Evolutionary conservation across 2,329 filamentous ascomycete genomes (phyloP).

Genomic region (Myriosclerotinia scirpicola): DNA sequence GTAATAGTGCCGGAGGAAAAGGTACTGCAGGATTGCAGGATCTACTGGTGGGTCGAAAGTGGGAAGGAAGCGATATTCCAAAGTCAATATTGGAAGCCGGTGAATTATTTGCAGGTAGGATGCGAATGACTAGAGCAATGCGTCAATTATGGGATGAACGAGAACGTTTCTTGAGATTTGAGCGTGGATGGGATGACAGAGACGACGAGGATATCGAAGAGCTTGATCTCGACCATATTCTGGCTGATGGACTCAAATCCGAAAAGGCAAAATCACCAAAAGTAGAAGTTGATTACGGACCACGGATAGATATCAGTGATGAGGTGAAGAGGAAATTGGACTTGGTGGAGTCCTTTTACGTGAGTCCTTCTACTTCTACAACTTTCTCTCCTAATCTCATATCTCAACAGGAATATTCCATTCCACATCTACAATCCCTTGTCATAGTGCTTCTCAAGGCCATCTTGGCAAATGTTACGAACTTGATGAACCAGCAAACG

Average conservation of each 20-base stretch:
- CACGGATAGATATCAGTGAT: conserved; percentile 50
- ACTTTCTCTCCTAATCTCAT: conserved; percentile 39
- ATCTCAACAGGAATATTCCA: conserved; percentile 59
- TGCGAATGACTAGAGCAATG: conserved; percentile 88
- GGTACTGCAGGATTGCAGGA: conserved; percentile 80
- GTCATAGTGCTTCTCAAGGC: conserved; percentile 91
- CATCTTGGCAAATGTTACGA: conserved; percentile 82
- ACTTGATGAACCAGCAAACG: conserved; percentile 65
- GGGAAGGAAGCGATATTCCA: conserved; percentile 93
- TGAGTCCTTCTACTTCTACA: conserved; percentile 49
- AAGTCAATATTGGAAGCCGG: conserved; percentile 94
- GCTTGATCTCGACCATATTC: conserved; percentile 46
- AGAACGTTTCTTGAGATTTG: conserved; percentile 86
- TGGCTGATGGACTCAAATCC: conserved; percentile 46
- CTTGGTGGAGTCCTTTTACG: conserved; percentile 81
- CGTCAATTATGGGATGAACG: conserved; percentile 94
- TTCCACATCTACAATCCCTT: conserved; percentile 87
- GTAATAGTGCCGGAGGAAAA: conserved; percentile 88
- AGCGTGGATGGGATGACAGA: conserved; percentile 74
- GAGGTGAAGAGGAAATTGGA: conserved; percentile 64
- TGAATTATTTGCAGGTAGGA: conserved; percentile 83
- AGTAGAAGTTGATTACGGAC: conserved; percentile 51
- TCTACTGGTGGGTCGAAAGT: conserved; percentile 74
- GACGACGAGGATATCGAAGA: conserved; percentile 47
- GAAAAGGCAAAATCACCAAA: conserved; percentile 44